A percentile compares a stretch with the other conserved stretches of the same genome.
Conservation (phyloP, 768 basidiomycete species). For the Candolleomyces eurysporus region DNA sequence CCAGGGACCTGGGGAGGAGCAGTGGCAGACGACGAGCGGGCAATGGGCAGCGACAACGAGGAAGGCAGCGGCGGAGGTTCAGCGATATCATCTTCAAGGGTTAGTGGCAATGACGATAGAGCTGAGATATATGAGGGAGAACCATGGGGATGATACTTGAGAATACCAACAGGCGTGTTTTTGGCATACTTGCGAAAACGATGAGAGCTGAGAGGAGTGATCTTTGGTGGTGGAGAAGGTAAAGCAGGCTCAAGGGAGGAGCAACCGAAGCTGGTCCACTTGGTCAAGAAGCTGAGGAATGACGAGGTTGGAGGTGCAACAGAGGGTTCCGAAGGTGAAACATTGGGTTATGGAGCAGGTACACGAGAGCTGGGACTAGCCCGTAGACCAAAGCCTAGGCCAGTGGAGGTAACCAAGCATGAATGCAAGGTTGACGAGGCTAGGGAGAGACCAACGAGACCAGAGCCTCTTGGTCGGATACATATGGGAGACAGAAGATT, state of each 20-base stretch:
- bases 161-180: conserved; percentile 5
- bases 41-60: too few relatives aligned
- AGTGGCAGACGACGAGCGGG: too few relatives aligned
- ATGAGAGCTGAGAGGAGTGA: conserved; percentile 9
- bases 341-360: background rate
- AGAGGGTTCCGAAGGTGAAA: background rate
- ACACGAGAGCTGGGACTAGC: background rate
- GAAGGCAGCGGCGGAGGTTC: too few relatives aligned
- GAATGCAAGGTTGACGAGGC: background rate
- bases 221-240: conserved; percentile 11
- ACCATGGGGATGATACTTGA: conserved; percentile 9
- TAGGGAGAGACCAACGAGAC: conserved; percentile 16
- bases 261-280: conserved; percentile 19
- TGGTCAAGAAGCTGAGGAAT: conserved; percentile 10
- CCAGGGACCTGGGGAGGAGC: too few relatives aligned
- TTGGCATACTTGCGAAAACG: conserved; percentile 21
- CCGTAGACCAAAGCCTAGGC: conserved; percentile 29
- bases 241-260: conserved; percentile 11
- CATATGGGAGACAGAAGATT: conserved; percentile 13
- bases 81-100: background rate
- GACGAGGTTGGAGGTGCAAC: conserved; percentile 10
- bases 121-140: conserved; percentile 16
- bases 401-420: conserved; percentile 15
- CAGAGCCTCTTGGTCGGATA: conserved; percentile 20
- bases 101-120: conserved; percentile 4